Base-by-base conservation (phyloP, 768 basidiomycete species). In the Naganishia kalamii region DNA sequence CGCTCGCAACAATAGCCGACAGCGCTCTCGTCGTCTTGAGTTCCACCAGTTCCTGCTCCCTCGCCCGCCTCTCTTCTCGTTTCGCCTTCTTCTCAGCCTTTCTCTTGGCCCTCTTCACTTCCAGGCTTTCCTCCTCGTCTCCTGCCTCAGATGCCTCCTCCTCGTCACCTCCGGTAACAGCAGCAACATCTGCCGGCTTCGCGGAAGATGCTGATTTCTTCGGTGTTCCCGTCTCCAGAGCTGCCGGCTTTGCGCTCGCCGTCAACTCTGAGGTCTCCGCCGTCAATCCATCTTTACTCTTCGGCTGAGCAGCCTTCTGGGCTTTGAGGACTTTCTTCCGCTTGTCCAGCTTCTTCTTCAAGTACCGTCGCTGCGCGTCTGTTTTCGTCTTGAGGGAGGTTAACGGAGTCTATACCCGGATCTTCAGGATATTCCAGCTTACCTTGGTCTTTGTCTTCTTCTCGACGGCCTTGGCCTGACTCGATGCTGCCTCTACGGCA, bases 341-440 rank as follows among this genome's bases (percentile, higher is more conserved):
- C 62, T 86, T 81, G 57, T 84, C 81, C 68, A 84, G 85, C 79
- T 91, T 91, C 54, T 84, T 84, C 72, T 84, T 85, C 46, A 89
- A 80, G 74, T 91, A 89, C 65, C 86, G 81, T 70, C 84, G 78
- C 75, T 89, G 88, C 1, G 88, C 86, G 63, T 83, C 86, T 0
- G 88, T 88, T 79, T 87, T 88, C 48, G 74, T 74, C 82, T 85
- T 69, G 11, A 60, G 37, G 33, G 30, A 60, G 15, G 33, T 52
- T n/a, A 37, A 60, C 21, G 33, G 57, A 46, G 57, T 43, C 40
- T 33, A 12, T n/a, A n/a, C n/a, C n/a, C 25, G 19, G 37, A 11
- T 30, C 15, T 3, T 3, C 15, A 54, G 23, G 13, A 11, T 8
- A 23, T 6, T 44, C 40, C 5, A 44, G 32, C 40, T 29, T 46